phyloP scores from a whole-genome alignment of 2,329 filamentous ascomycete species.

The Aspergillus japonicus region DNA sequence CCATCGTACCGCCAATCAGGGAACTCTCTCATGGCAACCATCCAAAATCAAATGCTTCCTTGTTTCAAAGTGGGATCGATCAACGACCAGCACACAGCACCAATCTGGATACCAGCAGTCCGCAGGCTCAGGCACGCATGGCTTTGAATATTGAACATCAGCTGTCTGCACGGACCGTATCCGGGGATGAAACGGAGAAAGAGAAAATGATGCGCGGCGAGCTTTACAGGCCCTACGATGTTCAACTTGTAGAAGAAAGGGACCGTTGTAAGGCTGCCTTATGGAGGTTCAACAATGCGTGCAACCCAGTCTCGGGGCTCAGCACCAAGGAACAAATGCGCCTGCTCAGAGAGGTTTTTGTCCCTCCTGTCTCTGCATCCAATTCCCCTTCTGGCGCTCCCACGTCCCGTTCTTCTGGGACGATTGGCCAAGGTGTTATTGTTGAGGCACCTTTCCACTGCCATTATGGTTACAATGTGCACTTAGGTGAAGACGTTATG shows the following conservation, averaged over 20 bases:
- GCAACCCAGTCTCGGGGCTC: slow-evolving; percentile 70
- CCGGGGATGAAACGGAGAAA: slow-evolving; percentile 66
- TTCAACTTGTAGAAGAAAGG: slow-evolving; percentile 77
- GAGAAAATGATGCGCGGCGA: slow-evolving; percentile 84
- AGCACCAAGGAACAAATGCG: slow-evolving; percentile 51
- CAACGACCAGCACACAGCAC: slow-evolving; percentile 37
- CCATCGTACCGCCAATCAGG: slow-evolving; percentile 41
- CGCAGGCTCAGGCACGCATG: slow-evolving; percentile 45
- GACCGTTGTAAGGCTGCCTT: slow-evolving; percentile 78
- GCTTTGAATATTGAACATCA: slow-evolving; percentile 45
- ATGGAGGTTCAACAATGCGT: slow-evolving; percentile 82
- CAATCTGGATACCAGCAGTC: slow-evolving; percentile 40
- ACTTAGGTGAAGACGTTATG: slow-evolving; percentile 78
- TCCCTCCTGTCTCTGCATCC: slow-evolving; percentile 30
- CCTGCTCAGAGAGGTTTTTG: slow-evolving; percentile 39
- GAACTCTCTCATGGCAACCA: slow-evolving; percentile 39
- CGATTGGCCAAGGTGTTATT: slow-evolving; percentile 70
- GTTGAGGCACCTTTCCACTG: slow-evolving; percentile 89
- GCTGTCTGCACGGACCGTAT: slow-evolving; percentile 37
- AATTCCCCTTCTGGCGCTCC: slow-evolving; percentile 55
- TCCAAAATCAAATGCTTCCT: slow-evolving; percentile 36
- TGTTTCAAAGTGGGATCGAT: slow-evolving; percentile 39
- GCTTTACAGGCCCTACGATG: slow-evolving; percentile 75
- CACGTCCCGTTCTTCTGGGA: slow-evolving; percentile 55
- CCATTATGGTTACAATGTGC: slow-evolving; percentile 94